Conservation (phyloP, 495 filamentous ascomycete genomes). For the Copromyces sp. region DNA sequence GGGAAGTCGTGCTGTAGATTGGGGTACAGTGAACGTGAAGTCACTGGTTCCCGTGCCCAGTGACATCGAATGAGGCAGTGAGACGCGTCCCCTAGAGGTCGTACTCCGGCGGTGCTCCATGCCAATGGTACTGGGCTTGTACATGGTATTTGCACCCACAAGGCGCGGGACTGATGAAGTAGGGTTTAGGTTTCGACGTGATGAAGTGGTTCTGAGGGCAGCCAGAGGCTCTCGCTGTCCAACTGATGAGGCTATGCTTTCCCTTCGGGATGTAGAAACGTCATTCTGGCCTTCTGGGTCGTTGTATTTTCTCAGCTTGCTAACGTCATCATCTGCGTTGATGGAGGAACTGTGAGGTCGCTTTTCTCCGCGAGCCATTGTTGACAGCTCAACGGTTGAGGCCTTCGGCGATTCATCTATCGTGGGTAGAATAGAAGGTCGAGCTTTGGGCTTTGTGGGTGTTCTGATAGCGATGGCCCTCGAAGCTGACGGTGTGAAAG, state of each 20-base stretch:
- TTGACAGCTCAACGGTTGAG: not conserved
- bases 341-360: constrained; percentile 3
- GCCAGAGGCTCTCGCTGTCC: constrained; percentile 1
- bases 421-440: not conserved
- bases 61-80: constrained; percentile 9
- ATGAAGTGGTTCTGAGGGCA: not conserved
- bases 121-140: constrained; percentile 1
- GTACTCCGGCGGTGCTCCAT: not conserved
- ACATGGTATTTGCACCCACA: constrained; percentile 5
- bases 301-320: constrained; percentile 5
- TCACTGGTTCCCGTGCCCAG: not conserved
- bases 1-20: not conserved
- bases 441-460: not conserved
- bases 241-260: not conserved
- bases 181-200: constrained; percentile 5
- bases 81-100: not conserved
- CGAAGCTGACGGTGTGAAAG: not conserved
- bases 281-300: not conserved
- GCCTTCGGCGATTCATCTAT: not conserved
- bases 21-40: not conserved
- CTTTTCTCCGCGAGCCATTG: constrained; percentile 1
- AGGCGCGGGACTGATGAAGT: not conserved
- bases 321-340: not conserved
- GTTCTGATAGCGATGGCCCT: not conserved
- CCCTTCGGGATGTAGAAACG: not conserved